A percentile compares a stretch with the other conserved stretches of the same genome.
phyloP scores from a whole-genome alignment of 768 basidiomycete genomes.

The Pulveroboletus sp. region DNA sequence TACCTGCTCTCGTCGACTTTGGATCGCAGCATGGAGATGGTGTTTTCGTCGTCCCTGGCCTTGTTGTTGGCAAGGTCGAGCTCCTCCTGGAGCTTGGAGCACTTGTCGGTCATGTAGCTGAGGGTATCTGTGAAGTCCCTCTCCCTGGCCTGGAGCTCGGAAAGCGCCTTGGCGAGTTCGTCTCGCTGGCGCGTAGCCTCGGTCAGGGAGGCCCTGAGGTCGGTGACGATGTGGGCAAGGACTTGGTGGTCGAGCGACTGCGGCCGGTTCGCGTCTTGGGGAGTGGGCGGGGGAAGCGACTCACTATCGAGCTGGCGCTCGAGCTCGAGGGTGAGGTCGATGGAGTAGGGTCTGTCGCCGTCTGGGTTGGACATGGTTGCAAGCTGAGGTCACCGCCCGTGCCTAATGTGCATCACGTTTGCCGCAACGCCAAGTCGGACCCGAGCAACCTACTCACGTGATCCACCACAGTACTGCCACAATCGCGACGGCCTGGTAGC shows the following conservation, averaged over 20 bases:
- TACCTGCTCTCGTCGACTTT: slow-evolving; percentile 88
- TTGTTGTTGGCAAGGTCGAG: slow-evolving; percentile 48
- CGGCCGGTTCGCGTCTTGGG: slow-evolving; percentile 33
- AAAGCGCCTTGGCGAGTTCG: slow-evolving; percentile 52
- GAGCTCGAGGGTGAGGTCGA: slow-evolving; percentile 76
- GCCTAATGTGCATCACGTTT: slow-evolving; percentile 7
- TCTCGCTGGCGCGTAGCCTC: slow-evolving; percentile 71
- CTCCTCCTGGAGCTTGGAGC: slow-evolving; percentile 52
- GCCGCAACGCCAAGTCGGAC: neutral
- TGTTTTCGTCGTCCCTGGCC: slow-evolving; percentile 70
- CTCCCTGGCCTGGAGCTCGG: slow-evolving; percentile 49
- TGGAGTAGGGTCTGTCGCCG: slow-evolving; percentile 43
- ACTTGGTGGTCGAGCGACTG: slow-evolving; percentile 69
- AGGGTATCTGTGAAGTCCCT: slow-evolving; percentile 61
- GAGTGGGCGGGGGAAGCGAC: slow-evolving; percentile 48
- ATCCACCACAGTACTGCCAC: slow-evolving; percentile 7
- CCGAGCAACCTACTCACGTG: too few relatives aligned
- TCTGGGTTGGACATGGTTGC: slow-evolving; percentile 33
- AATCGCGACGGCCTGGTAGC: neutral
- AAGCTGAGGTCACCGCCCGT: too few relatives aligned
- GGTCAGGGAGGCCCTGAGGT: slow-evolving; percentile 61
- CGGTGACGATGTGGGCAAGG: slow-evolving; percentile 70
- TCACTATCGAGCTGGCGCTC: slow-evolving; percentile 72
- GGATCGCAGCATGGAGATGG: slow-evolving; percentile 67
- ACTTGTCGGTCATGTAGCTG: slow-evolving; percentile 62